A percentile compares a stretch with the other conserved stretches of the same genome.
Evolutionary conservation across 1,284 basidiomycete species (phyloP).

Genomic region (Microbotryomycetes sp.): DNA sequence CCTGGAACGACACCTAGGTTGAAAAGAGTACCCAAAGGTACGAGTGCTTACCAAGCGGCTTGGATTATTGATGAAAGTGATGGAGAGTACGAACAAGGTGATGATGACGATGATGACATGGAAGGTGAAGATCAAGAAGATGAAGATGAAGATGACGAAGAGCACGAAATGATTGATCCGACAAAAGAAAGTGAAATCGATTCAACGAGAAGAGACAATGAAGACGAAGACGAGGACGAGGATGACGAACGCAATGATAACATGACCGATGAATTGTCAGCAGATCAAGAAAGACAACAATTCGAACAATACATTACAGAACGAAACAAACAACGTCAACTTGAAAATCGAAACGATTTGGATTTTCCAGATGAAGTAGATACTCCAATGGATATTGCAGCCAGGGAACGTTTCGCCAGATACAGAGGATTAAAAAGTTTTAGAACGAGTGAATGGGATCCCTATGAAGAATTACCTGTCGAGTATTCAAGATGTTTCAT

Average conservation of each 20-base stretch:
- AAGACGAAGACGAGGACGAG: slow-evolving; percentile 46
- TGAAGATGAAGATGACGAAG: slow-evolving; percentile 35
- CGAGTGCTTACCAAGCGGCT: slow-evolving; percentile 86
- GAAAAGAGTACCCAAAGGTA: slow-evolving; percentile 75
- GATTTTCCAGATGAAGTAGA: slow-evolving; percentile 97
- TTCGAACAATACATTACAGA: slow-evolving; percentile 42
- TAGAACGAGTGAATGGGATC: slow-evolving; percentile 94
- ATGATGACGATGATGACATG: slow-evolving; percentile 49
- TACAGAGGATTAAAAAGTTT: slow-evolving; percentile 88
- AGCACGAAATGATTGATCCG: slow-evolving; percentile 32
- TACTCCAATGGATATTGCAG: slow-evolving; percentile 81
- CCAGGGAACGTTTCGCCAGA: slow-evolving; percentile 79
- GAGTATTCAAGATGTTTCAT: slow-evolving; percentile 96
- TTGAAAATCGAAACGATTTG: slow-evolving; percentile 55
- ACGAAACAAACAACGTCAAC: slow-evolving; percentile 41
- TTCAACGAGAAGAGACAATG: slow-evolving; percentile 49
- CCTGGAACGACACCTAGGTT: slow-evolving; percentile 63
- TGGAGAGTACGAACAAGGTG: slow-evolving; percentile 48
- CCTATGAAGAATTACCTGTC: slow-evolving; percentile 88
- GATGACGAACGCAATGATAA: slow-evolving; percentile 24
- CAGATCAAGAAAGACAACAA: slow-evolving; percentile 60
- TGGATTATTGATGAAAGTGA: slow-evolving; percentile 83
- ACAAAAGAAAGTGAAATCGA: slow-evolving; percentile 22
- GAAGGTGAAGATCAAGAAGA: slow-evolving; percentile 42
- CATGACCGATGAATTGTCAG: slow-evolving; percentile 35